Conservation (phyloP, 805 yeast genomes). For the Wickerhamiella hasegawae region DNA sequence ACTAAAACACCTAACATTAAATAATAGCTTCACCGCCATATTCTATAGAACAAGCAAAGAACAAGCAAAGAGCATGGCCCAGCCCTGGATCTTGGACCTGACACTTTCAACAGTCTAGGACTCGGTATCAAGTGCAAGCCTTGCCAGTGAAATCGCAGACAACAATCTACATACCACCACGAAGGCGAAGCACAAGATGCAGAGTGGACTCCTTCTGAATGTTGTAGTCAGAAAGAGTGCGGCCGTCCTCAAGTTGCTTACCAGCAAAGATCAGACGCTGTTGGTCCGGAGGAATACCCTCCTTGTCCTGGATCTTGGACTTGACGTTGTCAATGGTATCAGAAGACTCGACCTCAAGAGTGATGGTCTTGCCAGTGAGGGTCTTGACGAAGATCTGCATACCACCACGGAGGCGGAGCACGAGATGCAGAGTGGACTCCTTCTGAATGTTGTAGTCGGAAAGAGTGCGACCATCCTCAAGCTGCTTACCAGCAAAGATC, state of each 20-base stretch:
- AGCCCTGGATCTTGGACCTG: conserved; percentile 87
- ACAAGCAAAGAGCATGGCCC: conserved; percentile 28
- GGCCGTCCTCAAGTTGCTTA: conserved; percentile 89
- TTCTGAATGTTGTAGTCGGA: conserved; percentile 93
- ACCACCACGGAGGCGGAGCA: conserved; percentile 79
- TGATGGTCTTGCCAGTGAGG: conserved; percentile 91
- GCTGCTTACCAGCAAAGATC: conserved; percentile 91
- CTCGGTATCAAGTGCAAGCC: conserved; percentile 82
- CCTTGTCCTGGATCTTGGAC: conserved; percentile 88
- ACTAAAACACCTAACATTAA: background rate
- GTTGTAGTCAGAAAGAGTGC: conserved; percentile 85
- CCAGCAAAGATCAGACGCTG: conserved; percentile 92
- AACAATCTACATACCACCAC: conserved; percentile 70
- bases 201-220: conserved; percentile 84
- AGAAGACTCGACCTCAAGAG: conserved; percentile 78
- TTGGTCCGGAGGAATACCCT: conserved; percentile 93
- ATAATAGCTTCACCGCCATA: background rate
- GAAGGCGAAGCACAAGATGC: conserved; percentile 69
- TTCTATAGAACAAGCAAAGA: background rate
- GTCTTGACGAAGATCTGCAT: conserved; percentile 91
- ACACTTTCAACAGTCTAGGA: conserved; percentile 91
- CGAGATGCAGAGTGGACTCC: conserved; percentile 78
- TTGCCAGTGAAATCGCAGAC: conserved; percentile 82
- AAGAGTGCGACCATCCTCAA: conserved; percentile 89
- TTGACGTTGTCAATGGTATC: conserved; percentile 91